Evolutionary conservation across 2,329 filamentous ascomycete genomes (phyloP), one percentile per base, ranked within the genome.

Genomic region (Talaromyces islandicus): DNA sequence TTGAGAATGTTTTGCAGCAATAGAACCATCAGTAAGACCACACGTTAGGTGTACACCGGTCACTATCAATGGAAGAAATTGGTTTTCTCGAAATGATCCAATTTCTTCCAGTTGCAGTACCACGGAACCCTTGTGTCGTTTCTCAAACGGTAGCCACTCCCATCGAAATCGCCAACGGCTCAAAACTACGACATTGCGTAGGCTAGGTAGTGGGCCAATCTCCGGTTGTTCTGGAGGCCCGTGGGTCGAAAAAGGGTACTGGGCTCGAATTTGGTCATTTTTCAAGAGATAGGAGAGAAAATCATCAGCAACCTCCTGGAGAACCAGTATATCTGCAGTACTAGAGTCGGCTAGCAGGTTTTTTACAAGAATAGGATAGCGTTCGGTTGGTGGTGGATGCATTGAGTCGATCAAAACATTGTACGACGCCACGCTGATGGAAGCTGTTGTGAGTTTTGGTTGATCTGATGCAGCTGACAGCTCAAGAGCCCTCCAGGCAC

Each of bases 271-370:
- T 2, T 71, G 66, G 2, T 72, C 61, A 58, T 83, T 69, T 2
- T 68, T 66, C 1, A 88, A 79, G 0, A 89, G 73, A 60, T 78
- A 80, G 0, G 78, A 77, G 0, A 89, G 77, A 62, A 88, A 87
- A 46, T 83, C 78, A 62, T 88, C 85, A 0, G 85, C 87, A 1
- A 88, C 83, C 71, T 88, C 87, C 68, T 89, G 81, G 5, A 89
- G 76, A 3, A 76, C 70, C 0, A 80, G 58, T 21, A 80, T 64
- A 58, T 77, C 73, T 3, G 75, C 71, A 43, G 66, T 63, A 10
- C 71, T 72, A 38, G 64, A 62, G 5, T 71, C 59, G 0, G 70
- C 71, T 12, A 74, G 64, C 32, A 79, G 67, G 3, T 69, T 70
- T 19, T 69, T 56, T 25, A 76, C 61, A 21, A 80, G 63, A 21